Percentiles rank a stretch among this genome's conserved stretches.
Evolutionary conservation across 257 asterid genomes (phyloP).

Genomic region (Salvia splendens): DNA sequence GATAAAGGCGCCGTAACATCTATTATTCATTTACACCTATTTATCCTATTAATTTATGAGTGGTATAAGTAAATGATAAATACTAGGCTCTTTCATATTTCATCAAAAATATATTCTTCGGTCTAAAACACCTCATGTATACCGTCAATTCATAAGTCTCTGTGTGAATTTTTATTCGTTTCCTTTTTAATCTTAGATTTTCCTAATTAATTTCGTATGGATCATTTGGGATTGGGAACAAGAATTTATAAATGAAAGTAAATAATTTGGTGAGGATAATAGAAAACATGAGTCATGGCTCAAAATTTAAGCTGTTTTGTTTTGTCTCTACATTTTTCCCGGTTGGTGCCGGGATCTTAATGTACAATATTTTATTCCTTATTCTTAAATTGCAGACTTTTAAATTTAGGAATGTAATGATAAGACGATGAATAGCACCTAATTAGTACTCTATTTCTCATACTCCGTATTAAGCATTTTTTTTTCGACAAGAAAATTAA

Average conservation of each 20-base stretch:
- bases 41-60: not conserved
- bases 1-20: not conserved
- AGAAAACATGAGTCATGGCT: slow-evolving; percentile 41
- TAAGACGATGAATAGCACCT: too few relatives aligned
- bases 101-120: too few relatives aligned
- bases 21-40: not conserved
- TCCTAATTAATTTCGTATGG: slow-evolving; percentile 11
- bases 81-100: too few relatives aligned
- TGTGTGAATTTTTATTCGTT: too few relatives aligned
- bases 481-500: too few relatives aligned
- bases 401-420: too few relatives aligned
- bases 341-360: slow-evolving; percentile 27
- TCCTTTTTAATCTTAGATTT: not conserved
- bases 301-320: slow-evolving; percentile 31
- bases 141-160: too few relatives aligned
- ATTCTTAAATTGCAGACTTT: too few relatives aligned
- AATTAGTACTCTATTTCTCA: too few relatives aligned
- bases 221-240: slow-evolving; percentile 21
- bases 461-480: too few relatives aligned
- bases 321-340: slow-evolving; percentile 34
- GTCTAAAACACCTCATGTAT: too few relatives aligned
- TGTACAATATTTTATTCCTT: not conserved
- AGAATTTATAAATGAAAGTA: not conserved
- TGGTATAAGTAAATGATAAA: too few relatives aligned
- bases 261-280: slow-evolving; percentile 15